A percentile compares a stretch with the other conserved stretches of the same genome.
Evolutionary conservation across 2,329 filamentous ascomycete genomes (phyloP).

Genomic region (Xylaria sp.): DNA sequence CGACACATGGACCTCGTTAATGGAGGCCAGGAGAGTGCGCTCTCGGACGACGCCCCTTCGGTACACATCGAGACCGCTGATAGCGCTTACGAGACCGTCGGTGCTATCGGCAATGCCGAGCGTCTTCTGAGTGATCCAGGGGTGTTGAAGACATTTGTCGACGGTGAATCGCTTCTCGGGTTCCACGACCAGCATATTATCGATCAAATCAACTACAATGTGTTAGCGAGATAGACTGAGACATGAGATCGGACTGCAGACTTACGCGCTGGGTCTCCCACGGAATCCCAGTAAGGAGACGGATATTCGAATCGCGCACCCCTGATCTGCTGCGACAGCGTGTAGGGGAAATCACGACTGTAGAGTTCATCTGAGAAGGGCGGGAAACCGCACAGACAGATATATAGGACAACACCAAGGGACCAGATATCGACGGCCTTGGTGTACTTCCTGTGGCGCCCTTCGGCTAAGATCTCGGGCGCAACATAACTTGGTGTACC

Average conservation of each 20-base stretch:
- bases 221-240: constrained; percentile 8
- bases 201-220: constrained; percentile 72
- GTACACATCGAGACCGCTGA: constrained; percentile 76
- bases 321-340: constrained; percentile 82
- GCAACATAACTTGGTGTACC: constrained; percentile 98
- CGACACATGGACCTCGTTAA: constrained; percentile 65
- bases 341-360: constrained; percentile 75
- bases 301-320: constrained; percentile 88
- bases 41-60: constrained; percentile 75
- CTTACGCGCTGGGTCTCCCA: constrained; percentile 73
- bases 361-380: constrained; percentile 94
- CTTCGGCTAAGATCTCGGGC: constrained; percentile 85
- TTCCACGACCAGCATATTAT: constrained; percentile 88
- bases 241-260: constrained; percentile 8
- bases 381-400: constrained; percentile 92
- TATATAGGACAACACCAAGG: constrained; percentile 94
- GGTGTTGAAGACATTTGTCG: constrained; percentile 84
- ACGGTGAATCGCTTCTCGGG: constrained; percentile 78
- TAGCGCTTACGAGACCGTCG: constrained; percentile 82
- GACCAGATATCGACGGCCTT: constrained; percentile 96
- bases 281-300: constrained; percentile 89
- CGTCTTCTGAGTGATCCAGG: constrained; percentile 68
- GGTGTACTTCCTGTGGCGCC: constrained; percentile 79
- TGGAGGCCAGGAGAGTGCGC: constrained; percentile 74
- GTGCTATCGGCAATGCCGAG: constrained; percentile 75